Conservation (phyloP, 306 rosid species). For the Abrus precatorius region DNA sequence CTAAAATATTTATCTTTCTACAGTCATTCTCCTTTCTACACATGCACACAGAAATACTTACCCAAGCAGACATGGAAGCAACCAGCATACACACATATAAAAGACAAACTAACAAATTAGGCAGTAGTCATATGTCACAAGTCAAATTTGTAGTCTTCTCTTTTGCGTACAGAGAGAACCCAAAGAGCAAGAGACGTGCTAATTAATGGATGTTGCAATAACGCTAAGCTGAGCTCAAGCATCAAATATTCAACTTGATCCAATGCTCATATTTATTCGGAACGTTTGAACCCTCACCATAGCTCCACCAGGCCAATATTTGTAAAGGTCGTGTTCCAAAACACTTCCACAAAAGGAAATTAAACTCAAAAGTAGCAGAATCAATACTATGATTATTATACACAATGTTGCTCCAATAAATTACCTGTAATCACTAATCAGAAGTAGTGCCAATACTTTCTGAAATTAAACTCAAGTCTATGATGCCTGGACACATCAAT, state of each 20-base stretch:
- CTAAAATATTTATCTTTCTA: no score
- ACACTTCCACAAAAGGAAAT: background rate
- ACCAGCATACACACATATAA: background rate
- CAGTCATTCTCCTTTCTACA: background rate
- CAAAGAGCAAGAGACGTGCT: no score
- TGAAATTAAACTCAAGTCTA: background rate
- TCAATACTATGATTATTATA: background rate
- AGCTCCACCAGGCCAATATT: background rate
- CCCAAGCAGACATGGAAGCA: background rate
- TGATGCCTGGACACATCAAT: background rate
- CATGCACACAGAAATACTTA: background rate
- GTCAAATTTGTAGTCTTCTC: background rate
- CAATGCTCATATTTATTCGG: background rate
- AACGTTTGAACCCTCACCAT: constrained; percentile 14
- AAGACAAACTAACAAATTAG: background rate
- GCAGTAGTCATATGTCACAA: background rate
- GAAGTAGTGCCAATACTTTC: background rate
- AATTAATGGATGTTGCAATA: background rate
- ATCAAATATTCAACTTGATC: background rate
- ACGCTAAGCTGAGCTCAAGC: background rate
- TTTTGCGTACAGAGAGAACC: background rate
- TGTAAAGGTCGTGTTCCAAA: constrained; percentile 3
- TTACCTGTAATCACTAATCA: background rate
- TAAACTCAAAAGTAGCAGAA: background rate
- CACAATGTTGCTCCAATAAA: background rate